Evolutionary conservation across 129 eudicot genomes (phyloP), one percentile per base, ranked within the genome.

Genomic region (Pulicaria dysenterica): DNA sequence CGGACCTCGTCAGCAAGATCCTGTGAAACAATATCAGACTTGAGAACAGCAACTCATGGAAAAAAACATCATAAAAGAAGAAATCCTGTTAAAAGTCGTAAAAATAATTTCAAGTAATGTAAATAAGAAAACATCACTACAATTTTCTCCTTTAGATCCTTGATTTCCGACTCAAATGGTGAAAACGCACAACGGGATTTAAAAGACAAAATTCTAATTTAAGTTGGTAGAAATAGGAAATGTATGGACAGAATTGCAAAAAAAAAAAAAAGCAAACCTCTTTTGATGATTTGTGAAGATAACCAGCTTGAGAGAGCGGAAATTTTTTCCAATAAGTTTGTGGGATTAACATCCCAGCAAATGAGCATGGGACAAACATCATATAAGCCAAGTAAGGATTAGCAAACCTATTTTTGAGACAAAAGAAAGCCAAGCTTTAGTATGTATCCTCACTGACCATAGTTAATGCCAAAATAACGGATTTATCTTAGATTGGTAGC

Each of bases 351-450:
- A 91, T 73, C 61, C 99, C 99, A 80, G 83, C 84, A 83, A 95
- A 77, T 65, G 99, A 90, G 79, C 91, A 79, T 17, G 99, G 99
- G 57, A 95, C 69, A 72, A 90, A 95, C 97, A 90, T 95, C 82
- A 95, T 69, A 75, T 79, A 95, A 58, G 99, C 96, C 87, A 88
- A 80, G 73, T 72, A 85, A 46, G 94, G 96, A 88, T 79, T 81
- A 73, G 91, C 91, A 82, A 85, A 95, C 99, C 99, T 95, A 84
- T 81, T 83, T 59, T 64, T 63, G 48, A 73, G 50, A 42, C 59
- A 62, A 16, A 58, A 72, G 15, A 47, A 70, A 60, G 66, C 1
- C 71, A 67, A 49, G 12, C 7, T 10, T 49, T 58, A 59, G 12
- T 51, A 53, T 9, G 73, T 13, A 42, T 64, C 57, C 55, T 64